These are phyloP conservation scores for Raphanus sativus DNA, from an alignment of 345 rosid genomes.

Conservation along the genomic window DNA sequence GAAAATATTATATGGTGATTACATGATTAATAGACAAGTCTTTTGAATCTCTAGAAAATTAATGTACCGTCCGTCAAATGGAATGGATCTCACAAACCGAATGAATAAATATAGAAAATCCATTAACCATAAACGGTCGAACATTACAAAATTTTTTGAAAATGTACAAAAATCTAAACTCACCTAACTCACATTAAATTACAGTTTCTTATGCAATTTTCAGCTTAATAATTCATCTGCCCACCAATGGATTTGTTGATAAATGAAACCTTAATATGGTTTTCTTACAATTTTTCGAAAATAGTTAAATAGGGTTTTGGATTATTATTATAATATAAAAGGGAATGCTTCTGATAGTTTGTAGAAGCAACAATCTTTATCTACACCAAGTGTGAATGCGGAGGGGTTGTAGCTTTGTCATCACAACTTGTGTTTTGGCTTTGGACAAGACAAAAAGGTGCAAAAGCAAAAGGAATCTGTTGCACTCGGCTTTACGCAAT, in stretches of 20 bases:
- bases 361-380: slow-evolving; percentile 13
- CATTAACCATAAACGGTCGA: no score
- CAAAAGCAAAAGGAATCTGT: slow-evolving; percentile 23
- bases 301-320: neutral
- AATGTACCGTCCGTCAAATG: no score
- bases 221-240: neutral
- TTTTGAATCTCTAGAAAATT: no score
- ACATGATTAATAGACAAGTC: no score
- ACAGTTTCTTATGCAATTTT: neutral
- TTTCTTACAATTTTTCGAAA: neutral
- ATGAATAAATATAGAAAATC: no score
- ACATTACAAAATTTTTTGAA: neutral
- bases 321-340: neutral
- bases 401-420: slow-evolving; percentile 7
- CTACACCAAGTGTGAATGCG: slow-evolving; percentile 17
- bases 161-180: neutral
- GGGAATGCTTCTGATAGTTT: slow-evolving; percentile 6
- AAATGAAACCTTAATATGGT: neutral
- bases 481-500: slow-evolving; percentile 30
- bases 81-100: no score
- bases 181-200: neutral
- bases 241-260: neutral
- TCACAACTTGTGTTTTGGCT: neutral
- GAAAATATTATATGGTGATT: no score
- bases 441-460: slow-evolving; percentile 6